Evolutionary conservation across 2,329 filamentous ascomycete genomes (phyloP).

Genomic region (Sclerotinia sclerotiorum): DNA sequence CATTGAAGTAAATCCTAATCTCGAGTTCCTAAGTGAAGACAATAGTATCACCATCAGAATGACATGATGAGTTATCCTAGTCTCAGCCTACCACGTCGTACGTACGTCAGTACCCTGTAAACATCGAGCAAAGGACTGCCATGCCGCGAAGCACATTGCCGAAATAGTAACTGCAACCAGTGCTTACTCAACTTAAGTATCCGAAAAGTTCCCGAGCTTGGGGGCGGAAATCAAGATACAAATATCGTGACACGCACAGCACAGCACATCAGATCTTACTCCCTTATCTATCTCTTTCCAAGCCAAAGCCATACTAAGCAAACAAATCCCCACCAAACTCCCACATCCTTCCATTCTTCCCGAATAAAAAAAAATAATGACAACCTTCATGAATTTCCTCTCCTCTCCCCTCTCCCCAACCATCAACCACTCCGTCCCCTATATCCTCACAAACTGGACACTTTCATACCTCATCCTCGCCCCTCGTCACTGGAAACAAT

Average conservation of each 20-base stretch:
- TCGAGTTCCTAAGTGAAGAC: not conserved
- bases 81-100: not conserved
- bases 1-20: not conserved
- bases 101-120: not conserved
- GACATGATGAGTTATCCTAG: not conserved
- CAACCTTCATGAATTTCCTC: not conserved
- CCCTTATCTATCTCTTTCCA: not conserved
- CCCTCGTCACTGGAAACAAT: not conserved
- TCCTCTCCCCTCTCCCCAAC: not conserved
- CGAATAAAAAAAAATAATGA: not conserved
- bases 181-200: not conserved
- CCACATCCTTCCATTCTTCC: too few relatives aligned
- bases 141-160: not conserved
- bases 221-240: not conserved
- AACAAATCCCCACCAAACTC: not conserved
- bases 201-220: not conserved
- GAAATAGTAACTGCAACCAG: not conserved
- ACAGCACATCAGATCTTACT: not conserved
- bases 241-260: not conserved
- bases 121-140: not conserved
- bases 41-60: not conserved
- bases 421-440: not conserved
- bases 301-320: too few relatives aligned
- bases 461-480: not conserved
- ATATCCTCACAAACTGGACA: conserved; percentile 6